phyloP scores from a whole-genome alignment of 495 filamentous ascomycete genomes.

The Penicillium silybi region DNA sequence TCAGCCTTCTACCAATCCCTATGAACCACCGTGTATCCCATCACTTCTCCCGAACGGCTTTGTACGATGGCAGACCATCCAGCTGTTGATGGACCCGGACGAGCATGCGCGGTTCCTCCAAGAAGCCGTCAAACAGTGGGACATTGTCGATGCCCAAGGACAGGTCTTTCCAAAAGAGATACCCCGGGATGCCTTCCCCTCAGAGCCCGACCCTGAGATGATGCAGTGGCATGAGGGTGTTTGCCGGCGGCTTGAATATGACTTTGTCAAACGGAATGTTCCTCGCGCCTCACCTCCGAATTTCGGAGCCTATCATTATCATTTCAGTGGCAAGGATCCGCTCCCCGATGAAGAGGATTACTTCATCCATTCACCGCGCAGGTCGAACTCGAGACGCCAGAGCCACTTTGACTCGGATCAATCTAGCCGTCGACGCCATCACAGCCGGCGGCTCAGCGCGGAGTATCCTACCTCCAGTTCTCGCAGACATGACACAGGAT shows the following conservation, averaged over 20 bases:
- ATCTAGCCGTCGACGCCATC: constrained; percentile 16
- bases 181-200: constrained; percentile 72
- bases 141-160: constrained; percentile 67
- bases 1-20: constrained; percentile 66
- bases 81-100: constrained; percentile 81
- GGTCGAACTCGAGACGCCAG: constrained; percentile 18
- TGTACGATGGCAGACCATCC: constrained; percentile 90
- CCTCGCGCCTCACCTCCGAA: constrained; percentile 30
- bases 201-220: constrained; percentile 70
- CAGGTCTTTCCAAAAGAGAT: constrained; percentile 75
- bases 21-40: constrained; percentile 70
- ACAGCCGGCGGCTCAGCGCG: constrained; percentile 22
- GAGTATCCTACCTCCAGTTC: constrained; percentile 21
- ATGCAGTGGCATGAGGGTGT: constrained; percentile 79
- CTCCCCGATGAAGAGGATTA: constrained; percentile 30
- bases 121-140: constrained; percentile 71
- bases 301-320: constrained; percentile 30
- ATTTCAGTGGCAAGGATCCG: constrained; percentile 31
- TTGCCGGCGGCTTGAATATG: constrained; percentile 37
- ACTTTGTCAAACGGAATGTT: constrained; percentile 35
- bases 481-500: constrained; percentile 21
- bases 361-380: constrained; percentile 12
- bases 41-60: constrained; percentile 81
- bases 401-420: constrained; percentile 19
- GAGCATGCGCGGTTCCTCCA: constrained; percentile 84